A percentile compares a stretch with the other conserved stretches of the same genome.
Conservation (phyloP, 2,329 filamentous ascomycete species). For the Ophiostoma tasmaniense region DNA sequence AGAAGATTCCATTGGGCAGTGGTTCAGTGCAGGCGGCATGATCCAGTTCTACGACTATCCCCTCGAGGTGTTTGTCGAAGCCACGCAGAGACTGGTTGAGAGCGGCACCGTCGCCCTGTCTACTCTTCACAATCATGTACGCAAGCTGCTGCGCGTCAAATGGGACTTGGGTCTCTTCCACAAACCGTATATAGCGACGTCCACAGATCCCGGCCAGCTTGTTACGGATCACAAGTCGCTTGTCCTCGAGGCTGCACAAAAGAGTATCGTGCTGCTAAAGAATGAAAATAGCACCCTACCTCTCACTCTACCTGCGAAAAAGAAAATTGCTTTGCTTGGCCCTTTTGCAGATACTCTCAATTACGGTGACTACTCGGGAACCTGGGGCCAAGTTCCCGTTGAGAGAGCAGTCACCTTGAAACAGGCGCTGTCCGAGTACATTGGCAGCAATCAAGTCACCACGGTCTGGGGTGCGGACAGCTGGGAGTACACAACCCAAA, state of each 20-base stretch:
- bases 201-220: neutral
- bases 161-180: neutral
- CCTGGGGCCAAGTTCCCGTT: constrained; percentile 8
- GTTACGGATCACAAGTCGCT: neutral
- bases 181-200: neutral
- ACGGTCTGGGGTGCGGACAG: neutral
- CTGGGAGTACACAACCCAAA: neutral
- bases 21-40: constrained; percentile 12
- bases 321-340: neutral
- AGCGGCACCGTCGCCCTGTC: neutral
- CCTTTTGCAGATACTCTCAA: constrained; percentile 10
- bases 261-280: neutral
- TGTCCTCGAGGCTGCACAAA: neutral
- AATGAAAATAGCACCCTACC: neutral
- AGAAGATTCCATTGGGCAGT: constrained; percentile 5
- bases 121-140: neutral
- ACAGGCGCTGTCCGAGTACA: neutral
- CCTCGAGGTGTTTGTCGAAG: neutral
- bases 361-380: constrained; percentile 11
- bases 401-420: neutral
- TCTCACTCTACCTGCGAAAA: neutral
- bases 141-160: neutral
- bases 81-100: neutral
- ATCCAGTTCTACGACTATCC: constrained; percentile 11
- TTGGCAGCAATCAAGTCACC: neutral